Evolutionary conservation across 2,329 filamentous ascomycete species (phyloP).

Genomic region (Diaporthe sp.): DNA sequence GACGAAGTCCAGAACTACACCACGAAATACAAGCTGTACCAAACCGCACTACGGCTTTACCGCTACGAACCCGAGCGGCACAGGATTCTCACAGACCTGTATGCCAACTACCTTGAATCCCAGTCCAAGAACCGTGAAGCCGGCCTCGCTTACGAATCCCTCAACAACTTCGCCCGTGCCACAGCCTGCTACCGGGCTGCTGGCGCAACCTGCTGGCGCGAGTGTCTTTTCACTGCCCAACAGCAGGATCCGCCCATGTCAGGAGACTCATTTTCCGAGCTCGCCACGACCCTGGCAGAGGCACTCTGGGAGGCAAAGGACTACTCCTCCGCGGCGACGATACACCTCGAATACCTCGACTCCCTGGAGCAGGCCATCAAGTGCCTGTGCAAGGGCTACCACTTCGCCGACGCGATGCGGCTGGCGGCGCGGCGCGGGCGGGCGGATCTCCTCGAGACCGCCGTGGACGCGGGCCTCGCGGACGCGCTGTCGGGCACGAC

Average conservation of each 20-base stretch:
- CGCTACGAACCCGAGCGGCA: constrained; percentile 82
- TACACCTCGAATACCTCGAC: constrained; percentile 85
- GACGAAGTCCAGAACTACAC: constrained; percentile 85
- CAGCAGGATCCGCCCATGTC: constrained; percentile 74
- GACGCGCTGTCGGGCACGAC: constrained; percentile 87
- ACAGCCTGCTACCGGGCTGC: constrained; percentile 87
- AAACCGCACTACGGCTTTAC: constrained; percentile 82
- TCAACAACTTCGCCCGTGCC: constrained; percentile 80
- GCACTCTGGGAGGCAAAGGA: constrained; percentile 88
- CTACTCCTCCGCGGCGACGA: constrained; percentile 82
- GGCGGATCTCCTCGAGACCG: constrained; percentile 72
- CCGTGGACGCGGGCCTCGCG: constrained; percentile 83
- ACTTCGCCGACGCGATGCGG: constrained; percentile 91
- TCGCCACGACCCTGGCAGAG: constrained; percentile 83
- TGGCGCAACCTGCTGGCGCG: constrained; percentile 84
- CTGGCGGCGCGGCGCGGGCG: constrained; percentile 74
- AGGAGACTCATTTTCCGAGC: constrained; percentile 70
- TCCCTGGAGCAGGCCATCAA: constrained; percentile 79
- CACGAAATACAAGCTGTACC: constrained; percentile 84
- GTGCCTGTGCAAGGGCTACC: constrained; percentile 88
- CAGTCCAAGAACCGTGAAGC: constrained; percentile 87
- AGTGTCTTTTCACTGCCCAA: constrained; percentile 85
- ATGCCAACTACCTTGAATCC: constrained; percentile 82
- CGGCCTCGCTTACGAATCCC: constrained; percentile 90
- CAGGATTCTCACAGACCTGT: constrained; percentile 79